Conservation (phyloP, 2,329 filamentous ascomycete genomes). For the Pseudogymnoascus sp. region DNA sequence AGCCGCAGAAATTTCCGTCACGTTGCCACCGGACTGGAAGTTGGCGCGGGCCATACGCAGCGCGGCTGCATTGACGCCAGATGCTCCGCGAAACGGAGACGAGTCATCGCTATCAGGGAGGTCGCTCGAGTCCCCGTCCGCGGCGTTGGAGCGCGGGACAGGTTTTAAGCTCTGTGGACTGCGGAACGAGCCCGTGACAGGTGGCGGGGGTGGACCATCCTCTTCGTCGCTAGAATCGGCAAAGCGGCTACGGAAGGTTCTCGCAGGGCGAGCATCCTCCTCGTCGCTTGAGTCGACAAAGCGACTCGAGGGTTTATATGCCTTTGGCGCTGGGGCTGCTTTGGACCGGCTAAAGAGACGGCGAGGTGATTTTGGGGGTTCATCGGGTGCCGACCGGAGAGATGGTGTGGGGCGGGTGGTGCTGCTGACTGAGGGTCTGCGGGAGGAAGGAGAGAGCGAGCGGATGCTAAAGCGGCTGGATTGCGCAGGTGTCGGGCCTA, state of each 20-base stretch:
- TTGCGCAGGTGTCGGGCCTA: constrained; percentile 33
- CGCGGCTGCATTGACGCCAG: constrained; percentile 18
- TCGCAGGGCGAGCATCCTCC: constrained; percentile 20
- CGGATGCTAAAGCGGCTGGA: constrained; percentile 62
- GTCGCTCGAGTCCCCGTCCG: constrained; percentile 53
- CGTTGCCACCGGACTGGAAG: constrained; percentile 19
- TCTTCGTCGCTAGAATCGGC: constrained; percentile 57
- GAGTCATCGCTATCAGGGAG: constrained; percentile 49
- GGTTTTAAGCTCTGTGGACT: constrained; percentile 35
- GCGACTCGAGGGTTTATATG: not conserved
- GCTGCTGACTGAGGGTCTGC: constrained; percentile 34
- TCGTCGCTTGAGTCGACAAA: constrained; percentile 30
- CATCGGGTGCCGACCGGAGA: not conserved
- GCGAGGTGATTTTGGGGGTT: not conserved
- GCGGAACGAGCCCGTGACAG: constrained; percentile 20
- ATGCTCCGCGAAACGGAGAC: not conserved
- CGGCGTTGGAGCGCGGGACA: constrained; percentile 37
- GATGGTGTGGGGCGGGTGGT: not conserved
- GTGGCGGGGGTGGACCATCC: constrained; percentile 28
- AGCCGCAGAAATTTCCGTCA: constrained; percentile 12
- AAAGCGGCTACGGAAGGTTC: constrained; percentile 44
- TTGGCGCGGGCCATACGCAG: constrained; percentile 32
- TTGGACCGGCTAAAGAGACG: constrained; percentile 19
- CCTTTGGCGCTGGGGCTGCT: constrained; percentile 13
- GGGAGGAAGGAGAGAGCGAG: constrained; percentile 53